These are phyloP conservation scores for Didymella exigua DNA, from an alignment of 2,329 filamentous ascomycete genomes.

Conservation along the genomic window DNA sequence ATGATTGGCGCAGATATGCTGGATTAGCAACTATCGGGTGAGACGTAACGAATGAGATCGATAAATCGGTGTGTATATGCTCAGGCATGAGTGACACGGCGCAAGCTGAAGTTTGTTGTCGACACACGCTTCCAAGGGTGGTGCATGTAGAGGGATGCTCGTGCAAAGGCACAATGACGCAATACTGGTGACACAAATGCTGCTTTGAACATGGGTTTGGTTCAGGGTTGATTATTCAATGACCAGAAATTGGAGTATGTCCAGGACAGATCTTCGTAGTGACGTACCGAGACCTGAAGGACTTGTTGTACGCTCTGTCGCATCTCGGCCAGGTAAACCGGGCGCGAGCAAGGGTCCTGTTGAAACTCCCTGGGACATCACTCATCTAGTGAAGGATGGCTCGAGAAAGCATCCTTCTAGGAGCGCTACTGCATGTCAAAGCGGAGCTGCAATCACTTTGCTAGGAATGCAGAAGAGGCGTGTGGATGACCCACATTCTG, in stretches of 20 bases:
- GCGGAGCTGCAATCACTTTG: background rate
- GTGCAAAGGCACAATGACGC: slow-evolving; percentile 10
- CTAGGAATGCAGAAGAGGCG: background rate
- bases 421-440: background rate
- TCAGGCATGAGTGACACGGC: slow-evolving; percentile 9
- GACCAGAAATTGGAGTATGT: background rate
- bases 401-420: background rate
- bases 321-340: background rate
- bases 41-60: slow-evolving; percentile 1
- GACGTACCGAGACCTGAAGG: background rate
- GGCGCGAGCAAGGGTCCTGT: background rate
- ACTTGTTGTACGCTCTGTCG: background rate
- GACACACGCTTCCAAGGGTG: background rate
- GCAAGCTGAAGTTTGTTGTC: slow-evolving; percentile 3
- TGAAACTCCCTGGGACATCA: background rate
- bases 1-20: background rate
- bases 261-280: background rate
- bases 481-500: background rate
- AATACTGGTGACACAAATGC: slow-evolving; percentile 3
- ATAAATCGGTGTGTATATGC: background rate
- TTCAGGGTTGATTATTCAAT: background rate
- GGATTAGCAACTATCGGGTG: background rate
- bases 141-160: slow-evolving; percentile 5
- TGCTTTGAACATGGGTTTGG: background rate
- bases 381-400: background rate